Base-by-base conservation (phyloP, 495 filamentous ascomycete genomes). In the Neurospora sp. region DNA sequence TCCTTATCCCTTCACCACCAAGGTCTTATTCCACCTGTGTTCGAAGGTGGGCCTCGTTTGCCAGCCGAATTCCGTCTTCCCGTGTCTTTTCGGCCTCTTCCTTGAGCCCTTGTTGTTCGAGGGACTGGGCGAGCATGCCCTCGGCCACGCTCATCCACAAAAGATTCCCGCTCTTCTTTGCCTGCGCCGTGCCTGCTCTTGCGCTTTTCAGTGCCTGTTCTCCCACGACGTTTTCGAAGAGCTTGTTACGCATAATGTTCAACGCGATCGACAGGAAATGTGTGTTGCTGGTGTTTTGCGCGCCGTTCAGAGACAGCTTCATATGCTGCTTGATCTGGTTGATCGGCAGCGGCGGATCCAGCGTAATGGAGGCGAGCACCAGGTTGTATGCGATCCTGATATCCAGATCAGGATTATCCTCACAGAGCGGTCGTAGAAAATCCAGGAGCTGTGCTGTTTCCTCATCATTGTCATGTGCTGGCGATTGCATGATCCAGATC, bases 141-240 rank as follows among this genome's bases (percentile, higher is more conserved):
- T 92, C 90, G 0, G 91, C 92, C 31, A 96, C 93, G 76, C 90
- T 94, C 78, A 86, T 90, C 96, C 96, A 99, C 27, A 99, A 80
- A 3, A 85, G 83, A 80, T 94, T 93, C 37, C 90, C 88, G 69
- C 89, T 89, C 78, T 89, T 91, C 77, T 88, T 89, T 5, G 94
- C 93, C 84, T 95, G 89, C 16, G 86, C 88, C 70, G 89, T 84
- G 39, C 88, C 92, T 0, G 94, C 94, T 59, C 88, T 86, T 0
- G 92, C 92, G 74, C 91, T 92, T 83, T 97, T 98, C 74, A 96
- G 89, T 3, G 95, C 92, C 81, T 98, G 95, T 72, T 94, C 93
- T 42, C 93, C 93, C 3, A 97, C 88, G 14, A 95, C 91, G 39
- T 91, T 91, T 37, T 88, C 86, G 83, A 98, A 98, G 80, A 98